phyloP scores from a whole-genome alignment of 2,329 filamentous ascomycete genomes.

The Colletotrichum godetiae region DNA sequence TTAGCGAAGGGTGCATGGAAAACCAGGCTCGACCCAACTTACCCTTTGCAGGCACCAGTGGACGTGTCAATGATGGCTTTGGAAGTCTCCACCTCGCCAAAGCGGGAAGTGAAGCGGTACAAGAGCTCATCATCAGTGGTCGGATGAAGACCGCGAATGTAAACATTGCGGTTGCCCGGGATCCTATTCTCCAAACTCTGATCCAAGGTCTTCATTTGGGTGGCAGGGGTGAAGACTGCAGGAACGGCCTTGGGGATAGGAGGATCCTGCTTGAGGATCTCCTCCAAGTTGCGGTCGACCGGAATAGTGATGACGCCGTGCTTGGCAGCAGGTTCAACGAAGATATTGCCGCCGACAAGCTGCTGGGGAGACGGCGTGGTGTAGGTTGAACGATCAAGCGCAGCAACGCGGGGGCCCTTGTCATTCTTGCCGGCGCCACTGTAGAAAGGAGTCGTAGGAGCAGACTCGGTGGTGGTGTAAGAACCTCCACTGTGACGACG shows the following conservation, averaged over 20 bases:
- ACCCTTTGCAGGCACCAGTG: constrained; percentile 97
- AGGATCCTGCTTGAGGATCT: constrained; percentile 79
- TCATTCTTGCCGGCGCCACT: constrained; percentile 69
- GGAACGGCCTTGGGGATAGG: constrained; percentile 89
- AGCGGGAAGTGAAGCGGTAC: constrained; percentile 83
- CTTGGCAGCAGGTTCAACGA: constrained; percentile 56
- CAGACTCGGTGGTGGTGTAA: constrained; percentile 76
- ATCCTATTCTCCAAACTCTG: constrained; percentile 95
- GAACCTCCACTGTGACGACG: constrained; percentile 65
- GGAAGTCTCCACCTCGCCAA: constrained; percentile 93
- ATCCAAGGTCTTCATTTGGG: constrained; percentile 89
- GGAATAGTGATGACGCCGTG: constrained; percentile 46
- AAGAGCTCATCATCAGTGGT: constrained; percentile 95
- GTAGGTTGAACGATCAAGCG: constrained; percentile 72
- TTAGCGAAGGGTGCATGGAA: constrained; percentile 41
- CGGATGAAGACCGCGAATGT: constrained; percentile 94
- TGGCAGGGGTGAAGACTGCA: constrained; percentile 85
- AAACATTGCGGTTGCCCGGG: constrained; percentile 94
- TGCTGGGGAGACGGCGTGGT: constrained; percentile 76
- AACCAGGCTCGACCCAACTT: constrained; percentile 45
- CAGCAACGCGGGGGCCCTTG: constrained; percentile 68
- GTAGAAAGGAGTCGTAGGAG: constrained; percentile 74
- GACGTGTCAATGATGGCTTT: constrained; percentile 98
- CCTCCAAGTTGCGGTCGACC: constrained; percentile 67
- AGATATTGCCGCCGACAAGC: constrained; percentile 54